Evolutionary conservation across 257 asterid species (phyloP).

Genomic region (Thymus quinquecostatus): DNA sequence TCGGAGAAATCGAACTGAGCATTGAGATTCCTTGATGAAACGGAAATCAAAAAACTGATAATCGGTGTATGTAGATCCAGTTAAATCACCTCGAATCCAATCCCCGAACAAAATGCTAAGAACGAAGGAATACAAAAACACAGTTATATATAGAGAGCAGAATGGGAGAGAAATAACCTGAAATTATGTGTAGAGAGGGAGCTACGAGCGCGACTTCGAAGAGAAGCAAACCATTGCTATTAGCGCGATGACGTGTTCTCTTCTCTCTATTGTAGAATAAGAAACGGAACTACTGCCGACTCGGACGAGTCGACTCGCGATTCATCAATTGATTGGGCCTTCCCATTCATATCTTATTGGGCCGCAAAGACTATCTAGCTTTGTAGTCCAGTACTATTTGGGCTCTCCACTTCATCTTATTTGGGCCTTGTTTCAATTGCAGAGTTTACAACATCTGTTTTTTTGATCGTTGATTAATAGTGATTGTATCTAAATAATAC

Average conservation of each 20-base stretch:
- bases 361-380: no score
- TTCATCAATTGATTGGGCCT: not conserved
- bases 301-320: conserved; percentile 41
- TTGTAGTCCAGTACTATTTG: no score
- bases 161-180: conserved; percentile 17
- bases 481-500: no score
- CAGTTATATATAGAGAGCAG: not conserved
- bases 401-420: no score
- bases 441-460: no score
- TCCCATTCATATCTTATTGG: not conserved
- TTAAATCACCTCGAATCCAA: conserved; percentile 27
- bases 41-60: not conserved
- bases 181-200: not conserved
- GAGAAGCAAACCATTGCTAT: conserved; percentile 42
- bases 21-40: conserved; percentile 4
- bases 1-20: not conserved
- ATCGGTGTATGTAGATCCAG: conserved; percentile 30
- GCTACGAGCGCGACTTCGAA: conserved; percentile 32
- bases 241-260: conserved; percentile 40
- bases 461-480: no score
- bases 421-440: no score
- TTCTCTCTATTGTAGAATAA: not conserved
- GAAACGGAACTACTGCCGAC: conserved; percentile 26
- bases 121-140: not conserved
- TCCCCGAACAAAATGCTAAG: not conserved